Conservation (phyloP, 1,139 yeast genomes). For the Debaryomyces udenii region DNA sequence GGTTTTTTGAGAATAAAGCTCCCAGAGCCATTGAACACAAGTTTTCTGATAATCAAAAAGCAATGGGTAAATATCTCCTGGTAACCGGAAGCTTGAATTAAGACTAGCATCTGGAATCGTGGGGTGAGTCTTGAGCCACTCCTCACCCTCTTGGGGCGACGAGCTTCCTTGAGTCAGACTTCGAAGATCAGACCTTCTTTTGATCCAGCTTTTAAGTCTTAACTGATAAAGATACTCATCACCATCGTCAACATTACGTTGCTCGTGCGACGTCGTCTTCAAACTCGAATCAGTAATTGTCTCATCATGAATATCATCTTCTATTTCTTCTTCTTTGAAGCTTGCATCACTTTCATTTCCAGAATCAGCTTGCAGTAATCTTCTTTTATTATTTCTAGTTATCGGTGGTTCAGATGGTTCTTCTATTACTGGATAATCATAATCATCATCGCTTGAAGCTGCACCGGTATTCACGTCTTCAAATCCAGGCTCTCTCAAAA, state of each 20-base stretch:
- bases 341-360: conserved; percentile 2
- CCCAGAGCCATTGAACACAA: conserved; percentile 83
- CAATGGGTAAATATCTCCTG: conserved; percentile 88
- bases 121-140: conserved; percentile 81
- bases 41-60: conserved; percentile 93
- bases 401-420: background rate
- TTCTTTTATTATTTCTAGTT: conserved; percentile 9
- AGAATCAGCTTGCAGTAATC: conserved; percentile 1
- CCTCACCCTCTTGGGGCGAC: conserved; percentile 34
- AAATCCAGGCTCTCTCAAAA: conserved; percentile 45
- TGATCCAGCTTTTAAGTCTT: conserved; percentile 63
- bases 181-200: conserved; percentile 43
- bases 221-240: conserved; percentile 63
- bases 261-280: conserved; percentile 17
- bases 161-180: background rate
- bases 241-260: conserved; percentile 75
- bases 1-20: conserved; percentile 77
- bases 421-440: conserved; percentile 14
- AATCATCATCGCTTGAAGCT: conserved; percentile 19
- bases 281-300: conserved; percentile 21
- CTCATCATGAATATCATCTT: conserved; percentile 19
- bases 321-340: conserved; percentile 14
- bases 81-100: conserved; percentile 69
- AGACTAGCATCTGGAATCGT: conserved; percentile 71
- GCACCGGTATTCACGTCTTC: conserved; percentile 9